Evolutionary conservation across 305 asterid genomes (phyloP).

Genomic region (Solanum aculeatissimum): DNA sequence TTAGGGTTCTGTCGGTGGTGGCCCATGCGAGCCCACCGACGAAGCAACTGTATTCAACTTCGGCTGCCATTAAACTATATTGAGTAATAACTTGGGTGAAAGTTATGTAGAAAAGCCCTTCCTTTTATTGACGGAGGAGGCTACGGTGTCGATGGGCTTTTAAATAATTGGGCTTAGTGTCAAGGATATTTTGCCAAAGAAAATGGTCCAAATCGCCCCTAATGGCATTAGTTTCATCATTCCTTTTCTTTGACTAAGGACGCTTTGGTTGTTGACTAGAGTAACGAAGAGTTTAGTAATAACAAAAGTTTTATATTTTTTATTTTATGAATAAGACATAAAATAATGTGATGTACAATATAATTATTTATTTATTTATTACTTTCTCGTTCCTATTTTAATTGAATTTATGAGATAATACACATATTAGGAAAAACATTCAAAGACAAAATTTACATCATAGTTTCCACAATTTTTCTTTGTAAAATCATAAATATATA

Average conservation of each 20-base stretch:
- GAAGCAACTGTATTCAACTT: constrained; percentile 47
- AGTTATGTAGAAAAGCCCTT: neutral
- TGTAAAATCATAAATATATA: too few species aligned
- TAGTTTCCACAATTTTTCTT: too few species aligned
- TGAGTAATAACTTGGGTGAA: neutral
- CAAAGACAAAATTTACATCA: too few species aligned
- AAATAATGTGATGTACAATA: neutral
- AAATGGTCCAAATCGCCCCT: neutral
- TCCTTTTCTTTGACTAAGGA: neutral
- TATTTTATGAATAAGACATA: neutral
- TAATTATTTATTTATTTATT: too few species aligned
- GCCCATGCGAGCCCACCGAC: constrained; percentile 69
- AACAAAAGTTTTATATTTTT: neutral
- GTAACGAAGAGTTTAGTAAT: neutral
- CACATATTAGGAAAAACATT: too few species aligned
- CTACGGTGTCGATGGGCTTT: neutral
- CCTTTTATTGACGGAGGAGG: neutral
- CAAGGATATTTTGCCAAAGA: neutral
- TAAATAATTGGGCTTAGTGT: neutral
- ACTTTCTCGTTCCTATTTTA: too few species aligned
- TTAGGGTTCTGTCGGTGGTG: constrained; percentile 37
- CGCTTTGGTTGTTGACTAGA: neutral
- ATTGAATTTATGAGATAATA: too few species aligned
- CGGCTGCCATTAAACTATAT: constrained; percentile 15
- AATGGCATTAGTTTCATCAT: neutral